Evolutionary conservation across 768 basidiomycete species (phyloP), one percentile per base, ranked within the genome.

Genomic region (Tulasnella sp.): DNA sequence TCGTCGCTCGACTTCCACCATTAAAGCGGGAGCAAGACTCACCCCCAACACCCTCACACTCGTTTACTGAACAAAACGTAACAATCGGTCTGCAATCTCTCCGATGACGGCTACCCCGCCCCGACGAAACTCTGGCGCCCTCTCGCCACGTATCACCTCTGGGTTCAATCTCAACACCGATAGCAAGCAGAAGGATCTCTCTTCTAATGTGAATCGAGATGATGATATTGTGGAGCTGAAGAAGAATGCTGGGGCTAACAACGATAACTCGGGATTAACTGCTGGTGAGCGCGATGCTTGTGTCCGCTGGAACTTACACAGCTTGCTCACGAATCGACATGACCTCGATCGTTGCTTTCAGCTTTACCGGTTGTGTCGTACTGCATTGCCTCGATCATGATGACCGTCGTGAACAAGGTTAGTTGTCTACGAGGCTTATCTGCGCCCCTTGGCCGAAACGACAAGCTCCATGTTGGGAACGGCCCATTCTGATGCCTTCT

Each of bases 381-480:
- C 82, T 99, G 97, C 81, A 77, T 92, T 17, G 94, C 96, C 1
- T 95, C 93, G 0, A 97, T 99, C 79, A 83, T 96, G 69, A 99
- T 99, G 97, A 99, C 97, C 0, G 87, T 99, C 67, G 89, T 97
- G 78, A 98, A 98, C 86, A 98, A 98, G 87, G 96, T 94, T 78
- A 76, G 85, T 76, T 25, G 36, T 19, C 9, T 29, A 34, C 19
- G 58, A 7, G 25, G 39, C 67, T 76, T 39, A 25, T 25, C 45
- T 31, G 72, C 37, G 29, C 69, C 38, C 75, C 64, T 37, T 77
- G 52, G 38, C 69, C 9, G n/a, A 42, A 37, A 29, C 8, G 22
- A 49, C 49, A 22, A 22, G 49, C 49, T 5, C 49, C 11, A 7
- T 49, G 22, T n/a, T 49, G 8, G 19, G 5, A 22, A 38, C 34